Base-by-base conservation (phyloP, 768 basidiomycete genomes). In the Mycena venus region DNA sequence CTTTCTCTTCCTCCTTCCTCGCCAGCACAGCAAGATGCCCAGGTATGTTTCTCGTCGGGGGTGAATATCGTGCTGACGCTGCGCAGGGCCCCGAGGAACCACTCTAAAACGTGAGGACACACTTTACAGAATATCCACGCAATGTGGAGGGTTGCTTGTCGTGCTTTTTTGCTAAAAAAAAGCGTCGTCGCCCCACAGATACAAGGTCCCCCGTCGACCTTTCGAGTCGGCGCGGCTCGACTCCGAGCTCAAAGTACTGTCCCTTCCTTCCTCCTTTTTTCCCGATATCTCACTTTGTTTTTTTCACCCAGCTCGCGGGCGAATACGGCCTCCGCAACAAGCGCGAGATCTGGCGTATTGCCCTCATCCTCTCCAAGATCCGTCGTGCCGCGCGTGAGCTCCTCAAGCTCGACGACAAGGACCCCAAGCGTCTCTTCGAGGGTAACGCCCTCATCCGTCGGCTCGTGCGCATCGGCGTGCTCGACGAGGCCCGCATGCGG, bases 291-390 rank as follows among this genome's bases (percentile, higher is more conserved):
- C n/a, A 17, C 17, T 12, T 23, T 31, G 61, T 72, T 36, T 29
- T 59, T 44, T 42, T n/a, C 29, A 42, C 19, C 65, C 80, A 98
- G 98, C 97, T 99, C 86, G 98, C 97, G 66, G 98, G 98, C 87
- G 98, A 99, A 88, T 99, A 97, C 90, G 98, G 98, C 85, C 96
- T 99, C 84, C 95, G 97, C 86, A 99, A 99, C 95, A 99, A 99
- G 91, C 95, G 98, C 84, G 98, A 99, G 89, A 98, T 99, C 89
- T 99, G 98, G 98, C 96, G 98, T 83, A 99, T 99, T 86, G 93
- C 96, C 84, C 94, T 99, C 82, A 93, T 93, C 85, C 94, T 99
- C 68, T 99, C 98, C 82, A 99, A 99, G 91, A 99, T 99, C 84
- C 98, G 98, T 90, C 97, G 98, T 94, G 98, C 98, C 76, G 98